phyloP scores from a whole-genome alignment of 177 flowering plant genomes.

The Tripterygium wilfordii region DNA sequence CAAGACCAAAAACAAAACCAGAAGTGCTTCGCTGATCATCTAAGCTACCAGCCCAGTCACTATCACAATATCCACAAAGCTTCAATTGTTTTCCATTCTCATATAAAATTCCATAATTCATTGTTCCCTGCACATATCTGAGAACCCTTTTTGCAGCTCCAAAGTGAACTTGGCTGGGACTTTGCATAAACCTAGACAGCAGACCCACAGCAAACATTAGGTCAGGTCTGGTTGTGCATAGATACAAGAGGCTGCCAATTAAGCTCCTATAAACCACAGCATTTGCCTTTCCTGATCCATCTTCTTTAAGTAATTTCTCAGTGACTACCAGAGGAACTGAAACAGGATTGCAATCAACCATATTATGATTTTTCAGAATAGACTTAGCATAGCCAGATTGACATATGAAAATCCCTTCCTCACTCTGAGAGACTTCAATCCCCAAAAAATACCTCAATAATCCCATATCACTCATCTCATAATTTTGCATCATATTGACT shows the following conservation, averaged over 20 bases:
- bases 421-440: too few species aligned
- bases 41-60: not conserved
- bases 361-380: too few species aligned
- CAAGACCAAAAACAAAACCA: not conserved
- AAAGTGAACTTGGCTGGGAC: not conserved
- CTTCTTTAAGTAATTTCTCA: too few species aligned
- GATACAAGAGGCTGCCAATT: not conserved
- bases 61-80: not conserved
- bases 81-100: not conserved
- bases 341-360: too few species aligned
- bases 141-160: not conserved
- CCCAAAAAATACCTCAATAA: too few species aligned
- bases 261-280: not conserved
- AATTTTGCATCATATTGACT: too few species aligned
- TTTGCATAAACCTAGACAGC: not conserved
- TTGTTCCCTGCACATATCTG: not conserved
- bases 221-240: not conserved
- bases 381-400: too few species aligned
- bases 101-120: not conserved
- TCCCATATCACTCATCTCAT: too few species aligned
- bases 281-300: too few species aligned
- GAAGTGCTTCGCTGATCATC: not conserved
- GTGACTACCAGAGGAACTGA: too few species aligned
- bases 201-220: not conserved
- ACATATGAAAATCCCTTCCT: too few species aligned